Evolutionary conservation across 192 early-diverging fungal genomes (phyloP).

Genomic region (Coemansia sp.): DNA sequence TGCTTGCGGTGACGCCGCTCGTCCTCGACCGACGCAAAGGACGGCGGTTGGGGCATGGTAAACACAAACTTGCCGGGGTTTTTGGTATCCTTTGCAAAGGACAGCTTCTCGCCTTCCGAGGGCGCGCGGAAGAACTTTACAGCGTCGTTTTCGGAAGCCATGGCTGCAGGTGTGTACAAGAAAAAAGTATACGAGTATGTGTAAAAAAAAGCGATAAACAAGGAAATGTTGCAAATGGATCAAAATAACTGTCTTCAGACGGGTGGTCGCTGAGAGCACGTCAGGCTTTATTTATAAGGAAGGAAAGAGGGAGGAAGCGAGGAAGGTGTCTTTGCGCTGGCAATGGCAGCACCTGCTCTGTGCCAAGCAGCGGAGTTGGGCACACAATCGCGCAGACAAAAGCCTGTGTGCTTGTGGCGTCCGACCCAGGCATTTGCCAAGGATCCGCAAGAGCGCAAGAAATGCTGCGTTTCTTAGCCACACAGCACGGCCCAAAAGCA

Average conservation of each 20-base stretch:
- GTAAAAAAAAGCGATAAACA: background rate
- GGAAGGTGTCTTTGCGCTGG: background rate
- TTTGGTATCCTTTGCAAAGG: constrained; percentile 41
- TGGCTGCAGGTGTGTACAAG: background rate
- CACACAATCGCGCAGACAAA: background rate
- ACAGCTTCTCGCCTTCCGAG: constrained; percentile 16
- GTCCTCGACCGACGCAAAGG: constrained; percentile 46
- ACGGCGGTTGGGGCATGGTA: constrained; percentile 51
- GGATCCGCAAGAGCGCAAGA: constrained; percentile 5
- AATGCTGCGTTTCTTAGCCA: background rate
- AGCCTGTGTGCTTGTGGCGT: background rate
- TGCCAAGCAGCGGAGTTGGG: background rate
- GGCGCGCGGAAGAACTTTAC: constrained; percentile 30
- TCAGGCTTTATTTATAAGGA: too few relatives aligned
- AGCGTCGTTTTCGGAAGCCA: constrained; percentile 23
- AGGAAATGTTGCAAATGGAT: too few relatives aligned
- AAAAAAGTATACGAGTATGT: background rate
- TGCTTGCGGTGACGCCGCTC: constrained; percentile 62
- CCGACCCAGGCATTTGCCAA: background rate
- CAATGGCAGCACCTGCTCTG: background rate
- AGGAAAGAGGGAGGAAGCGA: too few relatives aligned
- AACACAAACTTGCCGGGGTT: constrained; percentile 49
- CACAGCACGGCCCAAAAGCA: background rate
- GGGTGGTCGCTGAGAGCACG: too few relatives aligned
- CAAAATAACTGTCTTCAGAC: too few relatives aligned